Evolutionary conservation across 768 basidiomycete species (phyloP), one percentile per base, ranked within the genome.

Genomic region (Boletales sp.): DNA sequence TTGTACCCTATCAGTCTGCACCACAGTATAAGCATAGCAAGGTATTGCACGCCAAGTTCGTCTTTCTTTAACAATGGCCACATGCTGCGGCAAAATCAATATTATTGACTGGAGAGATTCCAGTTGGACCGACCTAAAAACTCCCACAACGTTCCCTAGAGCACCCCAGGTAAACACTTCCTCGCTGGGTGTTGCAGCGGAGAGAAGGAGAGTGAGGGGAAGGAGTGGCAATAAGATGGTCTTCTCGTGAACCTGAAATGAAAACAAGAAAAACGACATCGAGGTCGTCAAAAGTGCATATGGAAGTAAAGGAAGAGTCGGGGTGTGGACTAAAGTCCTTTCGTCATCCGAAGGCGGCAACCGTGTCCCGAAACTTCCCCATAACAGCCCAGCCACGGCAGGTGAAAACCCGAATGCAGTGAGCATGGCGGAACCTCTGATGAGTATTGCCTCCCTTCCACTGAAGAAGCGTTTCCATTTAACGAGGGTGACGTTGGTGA

Each of bases 171-270:
- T 40, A 45, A 64, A 66, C 18, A 59, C 55, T 32, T 62, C 50
- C 54, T 68, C 48, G 21, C 56, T 55, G 1, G 57, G 55, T 0
- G 66, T 54, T 4, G 74, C 65, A 4, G 73, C 74, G 5, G 77
- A 85, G 46, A 94, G 74, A 14, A 94, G 74, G 15, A 97, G 74
- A 0, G 86, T 90, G 27, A 94, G 72, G 0, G 94, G 94, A 55
- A 97, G 67, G 18, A 98, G 74, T 4, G 94, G 92, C 1, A 97
- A 63, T 15, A 97, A 64, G 36, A 97, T 89, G 4, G 87, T 86
- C 74, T 97, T 97, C 68, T 97, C 94, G 67, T 97, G 94, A 35
- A 94, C 94, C 61, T 97, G 94, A 69, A 95, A 95, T 7, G 93
- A 94, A 73, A 95, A 94, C 30, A 97, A 74, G 72, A 95, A 97